Percentiles rank a stretch among this genome's conserved stretches.
Conservation (phyloP, 1,284 basidiomycete genomes). For the Cryptococcus wingfieldii region DNA sequence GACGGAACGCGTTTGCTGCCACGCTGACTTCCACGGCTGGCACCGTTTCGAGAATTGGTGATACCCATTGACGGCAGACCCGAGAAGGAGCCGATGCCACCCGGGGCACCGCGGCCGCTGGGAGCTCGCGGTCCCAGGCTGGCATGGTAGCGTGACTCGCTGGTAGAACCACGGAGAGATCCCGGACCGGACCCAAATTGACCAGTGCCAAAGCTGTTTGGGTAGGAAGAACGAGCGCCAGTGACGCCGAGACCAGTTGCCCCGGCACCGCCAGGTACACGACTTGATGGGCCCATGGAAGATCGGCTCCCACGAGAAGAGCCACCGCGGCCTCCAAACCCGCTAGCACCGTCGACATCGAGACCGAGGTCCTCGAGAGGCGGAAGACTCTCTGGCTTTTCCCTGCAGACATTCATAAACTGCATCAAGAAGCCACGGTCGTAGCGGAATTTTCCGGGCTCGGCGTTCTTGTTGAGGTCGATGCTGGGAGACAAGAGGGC, state of each 20-base stretch:
- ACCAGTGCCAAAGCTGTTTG: conserved; percentile 64
- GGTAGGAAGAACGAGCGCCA: conserved; percentile 50
- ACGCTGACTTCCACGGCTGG: conserved; percentile 40
- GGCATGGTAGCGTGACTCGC: conserved; percentile 64
- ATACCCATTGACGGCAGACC: conserved; percentile 29
- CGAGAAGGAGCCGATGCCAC: conserved; percentile 17
- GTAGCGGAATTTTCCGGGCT: conserved; percentile 90
- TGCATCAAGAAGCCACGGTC: conserved; percentile 97
- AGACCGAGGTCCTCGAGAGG: conserved; percentile 88
- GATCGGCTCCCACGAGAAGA: conserved; percentile 28
- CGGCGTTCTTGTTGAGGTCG: conserved; percentile 76
- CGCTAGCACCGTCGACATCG: conserved; percentile 63
- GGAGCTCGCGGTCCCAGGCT: conserved; percentile 65
- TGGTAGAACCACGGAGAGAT: conserved; percentile 53
- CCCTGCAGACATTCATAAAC: conserved; percentile 92
- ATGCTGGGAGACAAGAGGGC: conserved; percentile 76
- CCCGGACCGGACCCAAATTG: conserved; percentile 59
- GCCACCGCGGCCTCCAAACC: conserved; percentile 52
- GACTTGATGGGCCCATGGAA: conserved; percentile 53
- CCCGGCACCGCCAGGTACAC: conserved; percentile 47
- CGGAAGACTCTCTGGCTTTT: conserved; percentile 86
- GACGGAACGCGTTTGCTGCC: conserved; percentile 40
- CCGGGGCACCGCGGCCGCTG: conserved; percentile 58
- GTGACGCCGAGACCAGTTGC: conserved; percentile 26
- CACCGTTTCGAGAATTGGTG: conserved; percentile 26